Percentiles rank a stretch among this genome's conserved stretches.
Evolutionary conservation across 805 yeast genomes (phyloP).

Genomic region (Candida parachauliodes): DNA sequence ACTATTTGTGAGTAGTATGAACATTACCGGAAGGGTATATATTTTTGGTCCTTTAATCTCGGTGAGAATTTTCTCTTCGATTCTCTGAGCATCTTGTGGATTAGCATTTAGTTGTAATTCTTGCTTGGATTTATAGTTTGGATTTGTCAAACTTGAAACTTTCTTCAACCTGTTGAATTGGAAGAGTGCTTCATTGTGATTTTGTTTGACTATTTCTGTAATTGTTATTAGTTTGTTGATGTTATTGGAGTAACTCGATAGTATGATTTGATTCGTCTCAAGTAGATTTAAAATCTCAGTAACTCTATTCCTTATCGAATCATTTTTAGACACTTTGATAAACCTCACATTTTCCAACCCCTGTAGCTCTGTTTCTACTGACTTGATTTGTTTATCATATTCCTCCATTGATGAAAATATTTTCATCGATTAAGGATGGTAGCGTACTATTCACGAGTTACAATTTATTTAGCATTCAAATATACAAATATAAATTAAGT

Average conservation of each 20-base stretch:
- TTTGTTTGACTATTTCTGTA: constrained; percentile 15
- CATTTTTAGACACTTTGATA: constrained; percentile 15
- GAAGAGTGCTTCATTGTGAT: constrained; percentile 5
- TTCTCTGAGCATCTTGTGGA: too few relatives aligned
- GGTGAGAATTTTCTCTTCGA: constrained; percentile 1
- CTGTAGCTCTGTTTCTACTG: background rate
- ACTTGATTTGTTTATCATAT: background rate
- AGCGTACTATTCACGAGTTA: too few relatives aligned
- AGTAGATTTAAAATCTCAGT: constrained; percentile 9
- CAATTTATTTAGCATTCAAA: too few relatives aligned
- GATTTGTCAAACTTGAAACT: constrained; percentile 7
- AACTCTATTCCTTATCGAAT: constrained; percentile 16
- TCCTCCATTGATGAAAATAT: too few relatives aligned
- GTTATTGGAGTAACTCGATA: constrained; percentile 12
- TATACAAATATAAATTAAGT: too few relatives aligned
- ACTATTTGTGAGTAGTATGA: constrained; percentile 6
- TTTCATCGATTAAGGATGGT: too few relatives aligned
- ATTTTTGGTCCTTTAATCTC: constrained; percentile 11
- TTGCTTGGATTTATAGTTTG: constrained; percentile 3
- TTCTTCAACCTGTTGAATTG: constrained; percentile 16
- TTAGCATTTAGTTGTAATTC: background rate
- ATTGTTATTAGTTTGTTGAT: constrained; percentile 16
- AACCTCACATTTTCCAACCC: background rate
- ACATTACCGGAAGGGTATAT: constrained; percentile 12
- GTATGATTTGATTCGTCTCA: constrained; percentile 2